phyloP scores from a whole-genome alignment of 495 filamentous ascomycete genomes.

The Staphylotrichum longicolle region DNA sequence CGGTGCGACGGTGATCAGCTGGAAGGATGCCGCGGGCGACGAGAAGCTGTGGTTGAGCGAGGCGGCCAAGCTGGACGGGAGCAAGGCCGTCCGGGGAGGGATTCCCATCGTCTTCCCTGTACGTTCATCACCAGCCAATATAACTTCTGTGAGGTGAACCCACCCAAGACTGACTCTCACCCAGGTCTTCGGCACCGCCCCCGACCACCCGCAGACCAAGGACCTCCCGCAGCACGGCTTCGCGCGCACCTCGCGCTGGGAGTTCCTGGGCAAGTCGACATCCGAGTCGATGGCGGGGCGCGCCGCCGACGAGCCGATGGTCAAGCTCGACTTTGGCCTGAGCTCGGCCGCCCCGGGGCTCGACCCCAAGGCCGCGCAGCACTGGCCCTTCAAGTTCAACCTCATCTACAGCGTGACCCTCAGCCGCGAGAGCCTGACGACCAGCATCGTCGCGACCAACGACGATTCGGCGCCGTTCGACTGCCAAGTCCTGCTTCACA shows the following conservation, averaged over 20 bases:
- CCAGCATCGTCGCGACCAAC: conserved; percentile 83
- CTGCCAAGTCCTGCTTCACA: conserved; percentile 89
- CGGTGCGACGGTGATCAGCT: conserved; percentile 89
- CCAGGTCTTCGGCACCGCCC: conserved; percentile 86
- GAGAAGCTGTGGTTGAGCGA: conserved; percentile 90
- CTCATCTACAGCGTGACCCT: conserved; percentile 92
- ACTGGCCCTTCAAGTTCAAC: conserved; percentile 82
- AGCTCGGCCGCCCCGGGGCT: conserved; percentile 59
- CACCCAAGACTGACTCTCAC: not conserved
- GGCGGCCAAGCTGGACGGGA: conserved; percentile 62
- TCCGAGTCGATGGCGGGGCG: conserved; percentile 45
- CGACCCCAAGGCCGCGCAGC: conserved; percentile 56
- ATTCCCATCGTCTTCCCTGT: conserved; percentile 97
- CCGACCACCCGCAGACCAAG: conserved; percentile 65
- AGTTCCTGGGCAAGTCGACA: conserved; percentile 69
- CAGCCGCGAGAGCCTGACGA: conserved; percentile 68
- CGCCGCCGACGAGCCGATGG: conserved; percentile 53
- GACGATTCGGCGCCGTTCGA: conserved; percentile 77
- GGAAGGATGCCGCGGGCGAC: conserved; percentile 74
- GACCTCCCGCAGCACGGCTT: conserved; percentile 92
- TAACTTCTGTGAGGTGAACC: too few relatives aligned
- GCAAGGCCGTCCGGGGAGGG: conserved; percentile 65
- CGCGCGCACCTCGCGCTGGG: conserved; percentile 79
- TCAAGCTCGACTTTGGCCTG: conserved; percentile 95
- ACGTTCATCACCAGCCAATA: conserved; percentile 32